Percentiles rank a stretch among this genome's conserved stretches.
Evolutionary conservation across 73 alveolate species (phyloP).

Genomic region (Stentor roeselii): DNA sequence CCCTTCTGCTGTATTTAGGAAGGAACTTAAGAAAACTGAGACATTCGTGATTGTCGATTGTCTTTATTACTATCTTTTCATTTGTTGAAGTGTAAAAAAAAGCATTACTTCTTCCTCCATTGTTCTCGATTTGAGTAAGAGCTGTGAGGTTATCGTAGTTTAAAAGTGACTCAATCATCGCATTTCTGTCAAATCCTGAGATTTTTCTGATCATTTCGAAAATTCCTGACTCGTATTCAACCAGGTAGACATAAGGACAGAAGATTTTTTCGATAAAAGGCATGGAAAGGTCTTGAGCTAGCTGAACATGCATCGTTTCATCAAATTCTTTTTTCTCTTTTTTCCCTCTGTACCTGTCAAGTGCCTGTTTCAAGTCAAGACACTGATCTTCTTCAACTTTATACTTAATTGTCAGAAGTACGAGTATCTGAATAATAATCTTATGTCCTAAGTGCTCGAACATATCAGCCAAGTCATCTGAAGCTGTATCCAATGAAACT

Average conservation of each 20-base stretch:
- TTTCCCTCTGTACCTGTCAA: not conserved
- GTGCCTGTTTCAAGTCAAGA: not conserved
- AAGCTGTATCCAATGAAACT: not conserved
- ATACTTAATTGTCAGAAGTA: not conserved
- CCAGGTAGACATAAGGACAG: not conserved
- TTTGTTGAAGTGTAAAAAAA: not conserved
- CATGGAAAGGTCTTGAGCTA: not conserved
- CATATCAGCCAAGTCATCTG: not conserved
- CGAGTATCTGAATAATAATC: not conserved
- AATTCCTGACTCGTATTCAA: not conserved
- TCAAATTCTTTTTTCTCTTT: not conserved
- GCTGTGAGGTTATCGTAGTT: not conserved
- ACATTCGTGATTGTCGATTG: not conserved
- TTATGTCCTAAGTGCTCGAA: not conserved
- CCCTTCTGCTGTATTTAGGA: not conserved
- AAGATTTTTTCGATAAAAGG: not conserved
- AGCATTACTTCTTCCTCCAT: not conserved
- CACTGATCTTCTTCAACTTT: not conserved
- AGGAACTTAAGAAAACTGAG: not conserved
- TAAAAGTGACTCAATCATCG: not conserved
- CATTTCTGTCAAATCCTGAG: not conserved
- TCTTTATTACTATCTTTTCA: not conserved
- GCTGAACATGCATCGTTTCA: not conserved
- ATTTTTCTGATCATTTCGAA: not conserved
- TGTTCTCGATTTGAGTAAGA: not conserved